Evolutionary conservation across 495 filamentous ascomycete species (phyloP), one percentile per base, ranked within the genome.

Genomic region (Penicillium lividum): DNA sequence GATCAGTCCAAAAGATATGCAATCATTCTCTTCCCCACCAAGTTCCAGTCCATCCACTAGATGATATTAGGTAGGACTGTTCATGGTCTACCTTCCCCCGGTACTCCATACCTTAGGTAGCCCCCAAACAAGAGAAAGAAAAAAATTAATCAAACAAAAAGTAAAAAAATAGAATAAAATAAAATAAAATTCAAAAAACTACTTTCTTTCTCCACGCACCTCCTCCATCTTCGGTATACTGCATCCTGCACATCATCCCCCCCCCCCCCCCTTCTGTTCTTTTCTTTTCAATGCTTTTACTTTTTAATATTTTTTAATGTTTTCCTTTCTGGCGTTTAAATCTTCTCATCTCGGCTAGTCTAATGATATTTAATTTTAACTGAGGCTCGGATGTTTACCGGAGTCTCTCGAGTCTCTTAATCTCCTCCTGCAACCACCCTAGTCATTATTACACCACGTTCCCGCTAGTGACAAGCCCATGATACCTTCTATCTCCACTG

Each of bases 401-500:
- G 60, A 59, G 60, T 65, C 62, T 59, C 53, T 59, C 54, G 51
- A 62, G 42, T 52, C 42, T 59, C 36, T 51, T 60, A 57, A 61
- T 63, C 63, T 63, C 66, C 61, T 72, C 65, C 71, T 76, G 73
- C 71, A 73, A 66, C 59, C 64, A 76, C 68, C 72, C 73, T 69
- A 65, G 73, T 68, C 68, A 62, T 69, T 68, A 75, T 77, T 75
- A 77, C 73, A 76, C 73, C 61, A 70, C 67, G 65, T 73, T 70
- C 65, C 70, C 68, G 67, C 71, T 73, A 74, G 65, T 71, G 66
- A 72, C 65, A 64, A 72, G 69, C 64, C 64, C 66, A 65, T 68
- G 53, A 62, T 58, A 65, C 50, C 42, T 51, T 22, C 36, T 43
- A 31, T 52, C 31, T 36, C 30, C 43, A 54, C 36, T 22, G 16